Percentiles rank a stretch among this genome's conserved stretches.
phyloP scores from a whole-genome alignment of 148 eudicot species.

The Fallopia convolvulus region DNA sequence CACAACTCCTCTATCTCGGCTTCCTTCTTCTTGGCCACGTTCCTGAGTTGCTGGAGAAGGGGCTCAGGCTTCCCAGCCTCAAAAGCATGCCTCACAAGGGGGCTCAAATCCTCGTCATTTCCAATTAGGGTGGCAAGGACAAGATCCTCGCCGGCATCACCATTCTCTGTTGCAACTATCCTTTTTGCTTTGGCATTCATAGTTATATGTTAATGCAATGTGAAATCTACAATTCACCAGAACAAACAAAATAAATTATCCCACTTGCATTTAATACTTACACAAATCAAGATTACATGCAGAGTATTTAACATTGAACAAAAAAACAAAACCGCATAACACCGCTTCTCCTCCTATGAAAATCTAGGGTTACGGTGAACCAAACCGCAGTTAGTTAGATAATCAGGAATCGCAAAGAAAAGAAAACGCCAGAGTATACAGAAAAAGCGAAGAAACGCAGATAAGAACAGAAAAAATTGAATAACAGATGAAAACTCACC shows the following conservation, averaged over 20 bases:
- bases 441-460: background rate
- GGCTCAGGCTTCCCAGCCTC: slow-evolving; percentile 70
- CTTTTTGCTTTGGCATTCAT: slow-evolving; percentile 31
- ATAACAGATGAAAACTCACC: background rate
- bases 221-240: background rate
- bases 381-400: background rate
- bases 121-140: slow-evolving; percentile 75
- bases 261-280: background rate
- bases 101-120: slow-evolving; percentile 87
- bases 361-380: background rate
- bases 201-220: background rate
- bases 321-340: background rate
- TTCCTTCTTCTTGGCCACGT: slow-evolving; percentile 76
- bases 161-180: slow-evolving; percentile 60
- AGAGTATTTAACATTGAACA: background rate
- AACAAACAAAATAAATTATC: background rate
- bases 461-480: background rate
- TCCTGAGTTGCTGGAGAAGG: slow-evolving; percentile 68
- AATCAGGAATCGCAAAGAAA: background rate
- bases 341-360: background rate
- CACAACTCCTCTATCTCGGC: slow-evolving; percentile 91
- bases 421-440: background rate
- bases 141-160: slow-evolving; percentile 69
- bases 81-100: slow-evolving; percentile 77
- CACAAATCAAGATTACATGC: background rate